Percentiles rank a stretch among this genome's conserved stretches.
Conservation (phyloP, 1,284 basidiomycete species). For the Tylopilus microsporus region DNA sequence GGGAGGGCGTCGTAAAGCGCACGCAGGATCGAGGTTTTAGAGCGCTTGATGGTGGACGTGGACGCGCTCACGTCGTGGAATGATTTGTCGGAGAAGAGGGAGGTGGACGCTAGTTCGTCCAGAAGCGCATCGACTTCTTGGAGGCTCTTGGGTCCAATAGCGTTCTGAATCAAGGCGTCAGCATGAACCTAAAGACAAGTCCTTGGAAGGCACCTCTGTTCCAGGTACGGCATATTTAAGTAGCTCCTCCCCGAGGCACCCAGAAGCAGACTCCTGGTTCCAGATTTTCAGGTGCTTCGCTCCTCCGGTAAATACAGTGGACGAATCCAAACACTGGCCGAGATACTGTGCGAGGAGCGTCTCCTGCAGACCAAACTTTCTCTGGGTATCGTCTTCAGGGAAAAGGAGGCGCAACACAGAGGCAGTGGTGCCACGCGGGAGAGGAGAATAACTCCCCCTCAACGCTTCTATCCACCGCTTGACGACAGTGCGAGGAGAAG, state of each 20-base stretch:
- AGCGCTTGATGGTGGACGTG: conserved; percentile 27
- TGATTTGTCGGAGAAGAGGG: conserved; percentile 49
- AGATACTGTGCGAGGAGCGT: conserved; percentile 54
- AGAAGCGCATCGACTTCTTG: conserved; percentile 59
- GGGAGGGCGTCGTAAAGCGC: conserved; percentile 52
- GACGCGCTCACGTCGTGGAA: conserved; percentile 25
- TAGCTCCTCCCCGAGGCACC: conserved; percentile 70
- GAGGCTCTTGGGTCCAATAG: conserved; percentile 37
- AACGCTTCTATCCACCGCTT: conserved; percentile 46
- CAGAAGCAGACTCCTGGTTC: conserved; percentile 47
- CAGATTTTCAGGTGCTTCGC: conserved; percentile 42
- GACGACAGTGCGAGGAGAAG: conserved; percentile 39
- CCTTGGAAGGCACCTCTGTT: conserved; percentile 17
- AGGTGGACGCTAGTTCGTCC: conserved; percentile 67
- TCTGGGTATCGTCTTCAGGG: conserved; percentile 67
- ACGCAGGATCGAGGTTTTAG: conserved; percentile 42
- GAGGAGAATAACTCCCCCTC: conserved; percentile 39
- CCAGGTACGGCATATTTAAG: conserved; percentile 31
- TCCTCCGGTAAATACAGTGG: conserved; percentile 24
- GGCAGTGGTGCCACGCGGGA: conserved; percentile 47
- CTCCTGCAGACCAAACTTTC: conserved; percentile 76
- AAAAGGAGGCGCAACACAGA: conserved; percentile 72
- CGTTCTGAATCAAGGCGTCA: conserved; percentile 20
- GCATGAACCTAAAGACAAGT: not conserved
- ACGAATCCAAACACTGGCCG: conserved; percentile 47